phyloP scores from a whole-genome alignment of 257 asterid species.

The Scutellaria minor region DNA sequence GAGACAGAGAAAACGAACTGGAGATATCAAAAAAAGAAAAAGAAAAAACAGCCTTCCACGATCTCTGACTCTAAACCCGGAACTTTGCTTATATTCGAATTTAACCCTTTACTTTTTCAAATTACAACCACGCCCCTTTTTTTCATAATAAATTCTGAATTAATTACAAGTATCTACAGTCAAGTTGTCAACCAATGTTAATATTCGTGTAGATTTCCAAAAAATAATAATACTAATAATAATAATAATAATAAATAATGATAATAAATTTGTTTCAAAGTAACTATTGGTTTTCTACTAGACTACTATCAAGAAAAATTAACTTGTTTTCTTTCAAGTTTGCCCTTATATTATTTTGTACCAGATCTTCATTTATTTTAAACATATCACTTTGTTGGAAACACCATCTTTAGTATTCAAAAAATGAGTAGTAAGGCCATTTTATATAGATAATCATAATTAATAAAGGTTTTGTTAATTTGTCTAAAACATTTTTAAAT shows the following conservation, averaged over 20 bases:
- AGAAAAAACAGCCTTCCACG: constrained; percentile 39
- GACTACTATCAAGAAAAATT: no score
- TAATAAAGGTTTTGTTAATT: no score
- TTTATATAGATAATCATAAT: no score
- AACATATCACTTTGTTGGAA: no score
- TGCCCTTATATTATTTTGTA: no score
- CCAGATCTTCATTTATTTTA: no score
- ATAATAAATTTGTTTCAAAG: neutral
- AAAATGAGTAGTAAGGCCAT: no score
- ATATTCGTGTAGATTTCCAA: neutral
- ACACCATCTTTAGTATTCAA: no score
- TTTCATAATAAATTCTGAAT: neutral
- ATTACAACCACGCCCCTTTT: no score
- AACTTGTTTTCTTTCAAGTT: no score
- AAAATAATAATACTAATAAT: neutral
- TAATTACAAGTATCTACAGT: neutral
- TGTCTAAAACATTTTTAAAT: no score
- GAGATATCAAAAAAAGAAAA: constrained; percentile 13
- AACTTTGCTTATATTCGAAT: neutral
- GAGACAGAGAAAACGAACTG: constrained; percentile 27
- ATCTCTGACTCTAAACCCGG: constrained; percentile 23
- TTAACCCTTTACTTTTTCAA: neutral
- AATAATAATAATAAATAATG: neutral
- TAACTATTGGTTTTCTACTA: no score
- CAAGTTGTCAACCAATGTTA: neutral